Conservation (phyloP, 352 stramenopile genomes). For the Blastocystis sp. region DNA sequence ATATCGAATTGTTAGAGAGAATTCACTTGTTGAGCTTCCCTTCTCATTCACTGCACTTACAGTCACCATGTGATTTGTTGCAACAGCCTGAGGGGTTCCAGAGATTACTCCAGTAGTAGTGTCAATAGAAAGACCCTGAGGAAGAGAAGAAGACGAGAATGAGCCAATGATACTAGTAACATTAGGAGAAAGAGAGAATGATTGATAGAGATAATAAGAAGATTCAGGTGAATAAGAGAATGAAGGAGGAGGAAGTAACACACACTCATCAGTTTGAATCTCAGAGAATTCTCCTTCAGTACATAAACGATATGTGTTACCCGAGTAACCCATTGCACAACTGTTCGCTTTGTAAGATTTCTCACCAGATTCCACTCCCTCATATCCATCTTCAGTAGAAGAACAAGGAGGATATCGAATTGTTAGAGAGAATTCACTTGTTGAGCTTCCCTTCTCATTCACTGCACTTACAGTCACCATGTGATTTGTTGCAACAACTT, state of each 20-base stretch:
- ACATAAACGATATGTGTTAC: not conserved
- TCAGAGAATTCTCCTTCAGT: not conserved
- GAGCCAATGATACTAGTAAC: not conserved
- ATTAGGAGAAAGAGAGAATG: constrained; percentile 2
- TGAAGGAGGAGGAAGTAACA: not conserved
- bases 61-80: not conserved
- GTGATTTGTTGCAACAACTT: not conserved
- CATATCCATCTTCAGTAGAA: not conserved
- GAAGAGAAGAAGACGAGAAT: not conserved
- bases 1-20: not conserved
- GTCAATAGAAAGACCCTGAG: not conserved
- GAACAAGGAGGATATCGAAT: not conserved
- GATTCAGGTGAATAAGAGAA: not conserved
- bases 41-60: not conserved
- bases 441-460: not conserved
- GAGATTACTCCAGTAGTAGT: constrained; percentile 1
- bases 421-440: not conserved
- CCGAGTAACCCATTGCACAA: not conserved
- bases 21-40: not conserved
- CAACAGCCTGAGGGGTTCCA: not conserved
- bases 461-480: not conserved
- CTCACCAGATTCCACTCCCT: not conserved
- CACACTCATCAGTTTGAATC: not conserved
- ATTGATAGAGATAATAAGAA: not conserved
- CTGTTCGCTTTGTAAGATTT: not conserved